phyloP scores from a whole-genome alignment of 2,329 filamentous ascomycete genomes.

The Nannizziopsis arthrosporioides region DNA sequence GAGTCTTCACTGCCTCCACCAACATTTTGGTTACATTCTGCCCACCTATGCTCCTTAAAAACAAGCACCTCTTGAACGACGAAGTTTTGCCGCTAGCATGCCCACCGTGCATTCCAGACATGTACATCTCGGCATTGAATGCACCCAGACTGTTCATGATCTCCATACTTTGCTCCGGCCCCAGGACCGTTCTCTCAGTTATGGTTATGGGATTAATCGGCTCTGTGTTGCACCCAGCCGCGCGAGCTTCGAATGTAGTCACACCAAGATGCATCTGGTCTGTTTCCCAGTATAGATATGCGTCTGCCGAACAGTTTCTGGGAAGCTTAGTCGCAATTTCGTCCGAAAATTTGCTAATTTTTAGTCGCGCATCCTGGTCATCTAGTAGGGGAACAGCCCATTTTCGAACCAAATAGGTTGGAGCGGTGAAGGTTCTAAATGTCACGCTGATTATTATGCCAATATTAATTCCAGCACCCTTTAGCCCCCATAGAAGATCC shows the following conservation, averaged over 20 bases:
- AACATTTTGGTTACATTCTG: conserved; percentile 29
- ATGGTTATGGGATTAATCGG: too few relatives aligned
- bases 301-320: conserved; percentile 40
- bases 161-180: conserved; percentile 25
- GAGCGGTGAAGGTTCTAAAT: conserved; percentile 39
- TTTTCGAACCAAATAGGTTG: conserved; percentile 31
- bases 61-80: conserved; percentile 54
- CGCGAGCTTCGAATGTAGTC: conserved; percentile 37
- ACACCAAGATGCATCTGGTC: conserved; percentile 42
- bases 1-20: conserved; percentile 35
- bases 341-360: conserved; percentile 33
- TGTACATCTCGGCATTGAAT: conserved; percentile 51
- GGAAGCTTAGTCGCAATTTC: conserved; percentile 33
- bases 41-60: conserved; percentile 41
- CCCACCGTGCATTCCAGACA: conserved; percentile 49
- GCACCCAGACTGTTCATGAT: conserved; percentile 39
- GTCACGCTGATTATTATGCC: conserved; percentile 30
- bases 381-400: conserved; percentile 32
- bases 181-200: conserved; percentile 19
- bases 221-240: conserved; percentile 13
- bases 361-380: conserved; percentile 24
- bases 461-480: conserved; percentile 46
- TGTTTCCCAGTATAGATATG: conserved; percentile 44
- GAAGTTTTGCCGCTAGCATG: conserved; percentile 49
- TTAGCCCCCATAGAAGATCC: conserved; percentile 42